These are phyloP conservation scores for Epichloe brachyelytri DNA, from an alignment of 2,329 filamentous ascomycete species.

Conservation along the genomic window DNA sequence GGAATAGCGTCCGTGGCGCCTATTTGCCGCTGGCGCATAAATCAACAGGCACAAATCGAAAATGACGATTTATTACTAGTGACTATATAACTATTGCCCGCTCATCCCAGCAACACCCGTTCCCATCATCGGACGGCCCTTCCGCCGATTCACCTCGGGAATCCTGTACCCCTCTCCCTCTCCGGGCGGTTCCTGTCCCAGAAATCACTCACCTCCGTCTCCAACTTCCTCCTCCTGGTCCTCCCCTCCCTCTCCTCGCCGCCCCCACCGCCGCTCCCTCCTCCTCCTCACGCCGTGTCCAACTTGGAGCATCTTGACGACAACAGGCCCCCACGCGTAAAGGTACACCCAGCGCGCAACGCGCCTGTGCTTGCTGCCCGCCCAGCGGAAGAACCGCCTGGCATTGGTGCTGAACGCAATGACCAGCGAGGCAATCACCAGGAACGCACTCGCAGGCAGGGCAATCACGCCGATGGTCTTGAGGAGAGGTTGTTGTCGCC, in stretches of 20 bases:
- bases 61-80: too few species aligned
- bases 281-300: constrained; percentile 9
- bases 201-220: constrained; percentile 26
- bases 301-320: not conserved
- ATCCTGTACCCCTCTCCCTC: constrained; percentile 26
- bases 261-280: not conserved
- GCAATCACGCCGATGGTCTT: constrained; percentile 33
- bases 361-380: constrained; percentile 8
- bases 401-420: constrained; percentile 41
- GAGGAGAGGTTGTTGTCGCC: constrained; percentile 32
- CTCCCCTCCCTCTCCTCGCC: constrained; percentile 6
- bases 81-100: too few species aligned
- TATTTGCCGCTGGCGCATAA: too few species aligned
- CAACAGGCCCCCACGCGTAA: constrained; percentile 12
- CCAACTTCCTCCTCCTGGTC: constrained; percentile 11
- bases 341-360: constrained; percentile 12
- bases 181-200: constrained; percentile 27
- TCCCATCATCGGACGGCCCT: not conserved
- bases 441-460: constrained; percentile 31
- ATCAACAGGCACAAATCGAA: too few species aligned
- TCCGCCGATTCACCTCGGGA: constrained; percentile 24
- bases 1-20: too few species aligned
- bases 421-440: constrained; percentile 38
- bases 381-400: constrained; percentile 18
- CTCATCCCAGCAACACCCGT: too few species aligned